Base-by-base conservation (phyloP, 2,329 filamentous ascomycete species). In the Pseudogymnoascus sp. region DNA sequence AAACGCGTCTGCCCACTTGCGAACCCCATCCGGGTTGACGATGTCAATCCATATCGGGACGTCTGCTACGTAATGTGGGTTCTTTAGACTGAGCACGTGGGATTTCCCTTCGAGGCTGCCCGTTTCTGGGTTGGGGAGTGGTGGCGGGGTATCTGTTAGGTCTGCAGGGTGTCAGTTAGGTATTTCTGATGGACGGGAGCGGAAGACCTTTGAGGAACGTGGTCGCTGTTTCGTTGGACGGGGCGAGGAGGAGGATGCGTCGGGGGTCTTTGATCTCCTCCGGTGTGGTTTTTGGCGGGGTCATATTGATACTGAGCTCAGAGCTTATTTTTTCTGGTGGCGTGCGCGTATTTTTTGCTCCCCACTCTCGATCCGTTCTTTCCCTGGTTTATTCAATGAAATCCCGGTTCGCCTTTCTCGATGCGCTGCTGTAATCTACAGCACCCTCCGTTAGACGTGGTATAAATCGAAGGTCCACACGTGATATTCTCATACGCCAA, bases 31-130 rank as follows among this genome's bases (percentile, higher is more conserved):
- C 1, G 61, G 35, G 13, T 13, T 21, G 19, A 36, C 53, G 7
- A 60, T 60, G 70, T 89, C 87, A n/a, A 89, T 78, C 87, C 87
- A 89, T 67, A 89, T 78, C 47, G 86, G 85, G 3, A 89, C 77
- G 0, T 77, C 77, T 62, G 84, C 80, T 23, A 75, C 79, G 76
- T 88, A 89, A 76, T 89, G 89, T 13, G 77, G 69, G 19, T 85
- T 89, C 65, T 78, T 78, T 63, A 89, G 75, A 8, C 74, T 65
- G 33, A 86, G 78, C 47, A 75, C 72, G 69, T 88, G 86, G 15
- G 85, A 85, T 35, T 79, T 80, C 26, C 87, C 86, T 1, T 86
- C 85, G 33, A 87, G 76, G 2, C 78, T 76, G 2, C 75, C 70
- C 7, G 72, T 74, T 15, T 74, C 74, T 47, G 75, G 64, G 61